These are phyloP conservation scores for Strigomonas oncopelti DNA, from an alignment of 208 protist species.

Conservation along the genomic window DNA sequence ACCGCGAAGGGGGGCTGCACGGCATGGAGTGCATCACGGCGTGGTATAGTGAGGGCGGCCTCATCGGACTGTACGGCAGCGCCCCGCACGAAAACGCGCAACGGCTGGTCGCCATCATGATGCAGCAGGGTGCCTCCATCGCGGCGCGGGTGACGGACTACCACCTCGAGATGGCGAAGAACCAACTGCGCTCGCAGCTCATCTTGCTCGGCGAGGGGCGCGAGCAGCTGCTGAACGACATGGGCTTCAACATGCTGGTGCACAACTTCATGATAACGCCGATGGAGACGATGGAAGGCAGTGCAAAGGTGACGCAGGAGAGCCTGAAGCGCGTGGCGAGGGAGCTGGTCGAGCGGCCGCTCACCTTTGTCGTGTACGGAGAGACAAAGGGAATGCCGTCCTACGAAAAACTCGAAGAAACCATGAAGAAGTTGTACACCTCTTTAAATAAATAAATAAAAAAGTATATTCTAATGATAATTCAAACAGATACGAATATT, in stretches of 20 bases:
- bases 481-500: not conserved
- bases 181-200: conserved; percentile 81
- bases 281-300: conserved; percentile 66
- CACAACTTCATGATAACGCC: conserved; percentile 80
- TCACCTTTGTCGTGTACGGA: conserved; percentile 79
- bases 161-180: conserved; percentile 87
- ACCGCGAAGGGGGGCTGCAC: conserved; percentile 65
- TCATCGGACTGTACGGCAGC: conserved; percentile 86
- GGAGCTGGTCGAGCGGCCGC: conserved; percentile 57
- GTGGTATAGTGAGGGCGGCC: conserved; percentile 87
- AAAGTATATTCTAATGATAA: not conserved
- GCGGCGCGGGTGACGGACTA: conserved; percentile 63
- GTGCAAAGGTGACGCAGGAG: conserved; percentile 61
- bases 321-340: conserved; percentile 57
- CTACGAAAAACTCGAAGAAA: conserved; percentile 45
- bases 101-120: conserved; percentile 68
- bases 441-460: conserved; percentile 29
- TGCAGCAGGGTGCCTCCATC: conserved; percentile 76
- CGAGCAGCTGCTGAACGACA: conserved; percentile 82
- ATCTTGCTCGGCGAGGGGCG: conserved; percentile 80
- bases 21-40: conserved; percentile 88
- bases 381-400: conserved; percentile 60
- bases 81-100: conserved; percentile 74
- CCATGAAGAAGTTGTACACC: conserved; percentile 48
- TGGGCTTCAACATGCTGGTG: conserved; percentile 84